phyloP scores from a whole-genome alignment of 805 yeast species.

The Torulaspora microellipsoides region DNA sequence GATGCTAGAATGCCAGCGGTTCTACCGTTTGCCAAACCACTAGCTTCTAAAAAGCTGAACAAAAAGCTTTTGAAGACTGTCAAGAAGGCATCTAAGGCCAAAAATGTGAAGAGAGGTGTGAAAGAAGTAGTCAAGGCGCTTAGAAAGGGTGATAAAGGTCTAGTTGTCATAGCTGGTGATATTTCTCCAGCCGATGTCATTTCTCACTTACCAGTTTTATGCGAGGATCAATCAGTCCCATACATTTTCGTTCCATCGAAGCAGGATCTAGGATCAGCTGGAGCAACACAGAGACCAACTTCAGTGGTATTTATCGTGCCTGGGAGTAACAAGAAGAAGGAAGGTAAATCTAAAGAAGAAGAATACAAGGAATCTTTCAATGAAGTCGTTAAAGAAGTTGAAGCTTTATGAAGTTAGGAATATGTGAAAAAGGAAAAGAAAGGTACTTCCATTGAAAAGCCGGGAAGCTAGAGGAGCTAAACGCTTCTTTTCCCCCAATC shows the following conservation, averaged over 20 bases:
- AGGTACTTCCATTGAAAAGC: neutral
- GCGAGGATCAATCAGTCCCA: slow-evolving; percentile 92
- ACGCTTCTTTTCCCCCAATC: too few relatives aligned
- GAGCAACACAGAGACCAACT: slow-evolving; percentile 98
- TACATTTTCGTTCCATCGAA: slow-evolving; percentile 92
- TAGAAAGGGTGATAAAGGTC: slow-evolving; percentile 96
- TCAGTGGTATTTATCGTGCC: slow-evolving; percentile 97
- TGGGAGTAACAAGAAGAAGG: slow-evolving; percentile 84
- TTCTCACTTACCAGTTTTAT: slow-evolving; percentile 93
- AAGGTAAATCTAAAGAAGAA: slow-evolving; percentile 60
- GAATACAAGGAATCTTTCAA: slow-evolving; percentile 92
- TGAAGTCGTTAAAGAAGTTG: slow-evolving; percentile 89
- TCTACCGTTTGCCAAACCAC: slow-evolving; percentile 87
- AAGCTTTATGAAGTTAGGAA: slow-evolving; percentile 25
- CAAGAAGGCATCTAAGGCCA: slow-evolving; percentile 96
- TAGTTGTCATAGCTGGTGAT: slow-evolving; percentile 95
- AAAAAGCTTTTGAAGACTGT: slow-evolving; percentile 93
- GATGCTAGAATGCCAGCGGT: slow-evolving; percentile 87
- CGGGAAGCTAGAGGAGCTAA: too few relatives aligned
- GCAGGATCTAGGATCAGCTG: slow-evolving; percentile 97
- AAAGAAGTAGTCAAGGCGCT: slow-evolving; percentile 97
- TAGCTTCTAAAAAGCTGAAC: slow-evolving; percentile 93
- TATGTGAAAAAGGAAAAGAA: neutral
- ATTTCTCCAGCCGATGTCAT: slow-evolving; percentile 96
- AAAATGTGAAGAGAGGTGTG: slow-evolving; percentile 97